Percentiles rank a stretch among this genome's conserved stretches.
These are phyloP conservation scores for Phylloporus sp. DNA, from an alignment of 768 basidiomycete species.

Conservation along the genomic window DNA sequence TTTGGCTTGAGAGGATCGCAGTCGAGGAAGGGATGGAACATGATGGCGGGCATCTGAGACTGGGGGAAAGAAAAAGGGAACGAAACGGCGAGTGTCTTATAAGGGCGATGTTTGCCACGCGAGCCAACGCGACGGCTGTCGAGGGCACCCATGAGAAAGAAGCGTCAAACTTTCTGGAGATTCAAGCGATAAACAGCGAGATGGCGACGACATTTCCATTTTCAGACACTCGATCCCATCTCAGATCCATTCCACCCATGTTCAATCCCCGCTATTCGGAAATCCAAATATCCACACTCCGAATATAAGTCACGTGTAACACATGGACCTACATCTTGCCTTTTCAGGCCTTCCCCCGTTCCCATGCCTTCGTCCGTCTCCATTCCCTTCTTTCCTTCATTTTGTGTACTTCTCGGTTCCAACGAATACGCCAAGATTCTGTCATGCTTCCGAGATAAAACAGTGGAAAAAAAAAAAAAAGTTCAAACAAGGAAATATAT, in stretches of 20 bases:
- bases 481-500: background rate
- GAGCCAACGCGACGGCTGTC: constrained; percentile 15
- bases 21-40: constrained; percentile 26
- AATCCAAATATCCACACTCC: constrained; percentile 1
- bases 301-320: constrained; percentile 13
- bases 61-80: constrained; percentile 8
- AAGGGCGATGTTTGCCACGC: constrained; percentile 25
- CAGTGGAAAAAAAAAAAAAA: background rate
- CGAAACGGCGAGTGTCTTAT: constrained; percentile 19
- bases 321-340: constrained; percentile 13
- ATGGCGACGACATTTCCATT: constrained; percentile 7
- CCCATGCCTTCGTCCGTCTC: constrained; percentile 18
- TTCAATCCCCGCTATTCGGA: background rate
- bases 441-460: background rate
- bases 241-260: constrained; percentile 13
- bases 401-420: background rate
- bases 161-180: constrained; percentile 18
- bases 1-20: constrained; percentile 33
- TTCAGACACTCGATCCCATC: constrained; percentile 12
- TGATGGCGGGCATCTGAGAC: constrained; percentile 22
- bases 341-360: constrained; percentile 7
- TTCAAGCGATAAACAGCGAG: constrained; percentile 22
- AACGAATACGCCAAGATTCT: background rate
- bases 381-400: background rate
- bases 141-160: constrained; percentile 19